Evolutionary conservation across 331 rosid genomes (phyloP).

Genomic region (Spiraea crenata): DNA sequence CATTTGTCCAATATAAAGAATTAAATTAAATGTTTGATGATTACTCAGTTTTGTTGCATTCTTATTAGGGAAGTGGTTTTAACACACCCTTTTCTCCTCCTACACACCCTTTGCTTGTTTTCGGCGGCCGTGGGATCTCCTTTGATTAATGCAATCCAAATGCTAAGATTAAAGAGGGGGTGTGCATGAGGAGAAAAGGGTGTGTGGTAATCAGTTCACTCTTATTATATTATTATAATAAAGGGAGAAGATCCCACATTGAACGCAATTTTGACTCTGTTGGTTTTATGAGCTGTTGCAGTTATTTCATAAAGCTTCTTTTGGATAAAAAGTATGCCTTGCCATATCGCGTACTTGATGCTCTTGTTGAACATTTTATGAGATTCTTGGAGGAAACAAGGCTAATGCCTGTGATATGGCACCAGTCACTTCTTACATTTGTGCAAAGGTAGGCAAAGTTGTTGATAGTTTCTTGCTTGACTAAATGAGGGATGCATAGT

Average conservation of each 20-base stretch:
- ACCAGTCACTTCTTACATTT: constrained; percentile 84
- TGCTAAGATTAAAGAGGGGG: too few species aligned
- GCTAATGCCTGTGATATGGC: constrained; percentile 91
- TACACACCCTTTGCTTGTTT: too few species aligned
- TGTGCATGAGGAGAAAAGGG: too few species aligned
- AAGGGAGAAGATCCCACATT: neutral
- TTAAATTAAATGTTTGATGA: neutral
- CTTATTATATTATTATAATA: neutral
- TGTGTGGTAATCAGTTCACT: neutral
- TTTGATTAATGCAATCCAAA: too few species aligned
- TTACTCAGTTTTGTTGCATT: neutral
- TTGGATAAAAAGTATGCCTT: constrained; percentile 86
- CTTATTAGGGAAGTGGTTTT: too few species aligned
- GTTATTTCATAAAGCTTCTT: constrained; percentile 91
- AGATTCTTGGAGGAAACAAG: constrained; percentile 58
- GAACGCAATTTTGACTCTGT: constrained; percentile 7
- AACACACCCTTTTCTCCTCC: too few species aligned
- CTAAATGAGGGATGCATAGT: neutral
- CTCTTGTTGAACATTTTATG: constrained; percentile 67
- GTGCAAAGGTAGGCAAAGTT: constrained; percentile 61
- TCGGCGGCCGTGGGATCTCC: too few species aligned
- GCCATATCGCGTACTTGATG: constrained; percentile 75
- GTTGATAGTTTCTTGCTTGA: neutral
- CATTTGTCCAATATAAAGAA: neutral
- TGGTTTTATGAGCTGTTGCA: constrained; percentile 37